phyloP scores from a whole-genome alignment of 2,329 filamentous ascomycete genomes.

The Diaporthe citrichinensis region DNA sequence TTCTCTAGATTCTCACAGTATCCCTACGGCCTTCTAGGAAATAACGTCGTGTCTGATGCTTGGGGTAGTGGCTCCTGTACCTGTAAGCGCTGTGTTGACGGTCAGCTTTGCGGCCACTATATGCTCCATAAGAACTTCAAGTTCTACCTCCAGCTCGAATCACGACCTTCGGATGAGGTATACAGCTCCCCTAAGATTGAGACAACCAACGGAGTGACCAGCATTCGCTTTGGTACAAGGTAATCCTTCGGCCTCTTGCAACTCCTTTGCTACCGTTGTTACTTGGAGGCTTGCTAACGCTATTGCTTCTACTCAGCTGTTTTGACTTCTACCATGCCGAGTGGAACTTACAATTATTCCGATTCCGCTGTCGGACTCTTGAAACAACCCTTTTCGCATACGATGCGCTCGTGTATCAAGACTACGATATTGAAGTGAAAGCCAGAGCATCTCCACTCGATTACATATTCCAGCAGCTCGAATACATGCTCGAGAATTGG shows the following conservation, averaged over 20 bases:
- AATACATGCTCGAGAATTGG: slow-evolving; percentile 5
- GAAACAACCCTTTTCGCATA: slow-evolving; percentile 3
- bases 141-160: not conserved
- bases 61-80: not conserved
- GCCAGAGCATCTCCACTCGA: not conserved
- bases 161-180: not conserved
- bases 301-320: not conserved
- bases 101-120: slow-evolving; percentile 3
- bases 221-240: slow-evolving; percentile 1
- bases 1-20: slow-evolving; percentile 2
- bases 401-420: not conserved
- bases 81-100: not conserved
- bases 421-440: not conserved
- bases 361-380: slow-evolving; percentile 9
- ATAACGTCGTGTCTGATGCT: not conserved
- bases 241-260: not conserved
- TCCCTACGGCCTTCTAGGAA: not conserved
- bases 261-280: not conserved
- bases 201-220: not conserved
- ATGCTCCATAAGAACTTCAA: not conserved
- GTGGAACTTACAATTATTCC: slow-evolving; percentile 1
- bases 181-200: not conserved
- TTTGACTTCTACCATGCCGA: not conserved
- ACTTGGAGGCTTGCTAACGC: not conserved
- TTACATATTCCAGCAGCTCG: slow-evolving; percentile 1